Evolutionary conservation across 352 stramenopile genomes (phyloP), one percentile per base, ranked within the genome.

Genomic region (Phytophthora litchii): DNA sequence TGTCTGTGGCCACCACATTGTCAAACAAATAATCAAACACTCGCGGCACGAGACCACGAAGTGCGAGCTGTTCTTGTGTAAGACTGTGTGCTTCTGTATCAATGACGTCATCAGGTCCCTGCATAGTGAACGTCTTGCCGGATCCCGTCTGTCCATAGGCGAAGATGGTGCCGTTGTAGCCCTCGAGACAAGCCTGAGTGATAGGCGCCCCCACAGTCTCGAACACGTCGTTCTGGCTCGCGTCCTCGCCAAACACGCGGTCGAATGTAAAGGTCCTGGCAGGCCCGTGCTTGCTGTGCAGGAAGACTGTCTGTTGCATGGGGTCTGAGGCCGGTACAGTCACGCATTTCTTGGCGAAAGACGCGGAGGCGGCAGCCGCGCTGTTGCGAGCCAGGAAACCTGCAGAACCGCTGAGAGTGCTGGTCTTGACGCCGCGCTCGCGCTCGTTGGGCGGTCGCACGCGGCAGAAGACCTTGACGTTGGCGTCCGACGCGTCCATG

Each of bases 151-250:
- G 86, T 5, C 86, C 86, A 51, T 94, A 94, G 31, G 86, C 86
- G 43, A 94, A 94, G 67, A 94, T 94, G 20, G 86, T 94, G 58
- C 86, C 86, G 47, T 94, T 94, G 72, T 94, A 94, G 25, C 86
- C 86, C 47, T 91, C 60, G 0, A 94, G 66, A 64, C 84, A 94
- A 14, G 86, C 81, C 27, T 70, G 70, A 1, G 85, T 92, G 45
- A 98, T 84, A 8, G 93, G 92, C 36, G 78, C 83, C 13, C 87
- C 93, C 4, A 96, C 86, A 8, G 79, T 60, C 19, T 96, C 70
- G 60, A 98, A 98, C 17, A 98, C 84, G 40, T 98, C 82, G 52
- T 87, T 80, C 76, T 99, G 96, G 14, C 67, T 88, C 32, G 94
- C 79, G 23, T 86, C 73, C 19, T 97, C 91, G 47, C 85, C 74